Conservation (phyloP, 768 basidiomycete genomes). For the Podaxis carcinomalis region DNA sequence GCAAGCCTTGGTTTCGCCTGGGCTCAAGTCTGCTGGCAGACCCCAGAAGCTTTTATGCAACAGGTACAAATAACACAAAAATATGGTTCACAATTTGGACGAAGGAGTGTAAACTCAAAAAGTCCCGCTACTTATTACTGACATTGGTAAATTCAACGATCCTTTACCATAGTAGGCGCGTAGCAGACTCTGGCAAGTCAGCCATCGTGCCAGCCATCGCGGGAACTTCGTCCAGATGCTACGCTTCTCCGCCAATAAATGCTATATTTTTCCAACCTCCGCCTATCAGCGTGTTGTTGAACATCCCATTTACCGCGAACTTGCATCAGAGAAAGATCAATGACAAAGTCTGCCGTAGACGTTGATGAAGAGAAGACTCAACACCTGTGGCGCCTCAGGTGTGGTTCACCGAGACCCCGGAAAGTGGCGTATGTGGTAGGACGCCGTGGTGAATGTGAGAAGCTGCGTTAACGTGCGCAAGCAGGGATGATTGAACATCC, state of each 20-base stretch:
- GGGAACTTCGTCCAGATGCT: not conserved
- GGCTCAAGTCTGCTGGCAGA: not conserved
- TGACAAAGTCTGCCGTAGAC: slow-evolving; percentile 5
- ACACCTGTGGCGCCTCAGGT: slow-evolving; percentile 2
- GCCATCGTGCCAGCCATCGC: not conserved
- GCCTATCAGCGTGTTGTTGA: slow-evolving; percentile 17
- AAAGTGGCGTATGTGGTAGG: too few species aligned
- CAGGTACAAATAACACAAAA: not conserved
- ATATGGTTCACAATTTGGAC: too few species aligned
- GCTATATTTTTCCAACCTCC: not conserved
- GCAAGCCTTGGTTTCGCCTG: not conserved
- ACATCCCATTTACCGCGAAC: not conserved
- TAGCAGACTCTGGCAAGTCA: not conserved
- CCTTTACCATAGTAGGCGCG: not conserved
- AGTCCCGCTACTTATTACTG: too few species aligned
- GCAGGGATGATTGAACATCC: too few species aligned
- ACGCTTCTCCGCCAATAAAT: not conserved
- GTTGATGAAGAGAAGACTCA: slow-evolving; percentile 8
- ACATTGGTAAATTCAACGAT: not conserved
- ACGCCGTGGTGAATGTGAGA: too few species aligned
- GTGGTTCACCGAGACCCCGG: too few species aligned
- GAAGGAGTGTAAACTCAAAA: too few species aligned
- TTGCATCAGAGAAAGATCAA: not conserved
- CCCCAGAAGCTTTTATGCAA: not conserved
- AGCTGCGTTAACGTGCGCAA: too few species aligned